Conservation (phyloP, 345 rosid species). For the Citropsis articulata region DNA sequence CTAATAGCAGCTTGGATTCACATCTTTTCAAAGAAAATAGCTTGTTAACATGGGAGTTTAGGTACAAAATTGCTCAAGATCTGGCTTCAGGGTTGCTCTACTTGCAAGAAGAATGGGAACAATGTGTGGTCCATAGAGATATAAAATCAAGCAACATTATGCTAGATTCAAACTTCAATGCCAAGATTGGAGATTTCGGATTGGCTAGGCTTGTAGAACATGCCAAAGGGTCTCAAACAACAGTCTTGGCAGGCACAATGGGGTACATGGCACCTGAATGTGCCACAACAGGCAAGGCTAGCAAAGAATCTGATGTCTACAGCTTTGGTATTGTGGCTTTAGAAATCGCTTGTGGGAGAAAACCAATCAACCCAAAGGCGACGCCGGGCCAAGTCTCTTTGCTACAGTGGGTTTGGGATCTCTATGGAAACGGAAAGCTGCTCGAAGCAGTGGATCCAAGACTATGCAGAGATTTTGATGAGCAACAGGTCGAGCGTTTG, state of each 20-base stretch:
- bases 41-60: constrained; percentile 15
- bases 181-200: constrained; percentile 24
- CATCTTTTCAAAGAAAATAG: constrained; percentile 12
- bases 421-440: constrained; percentile 6
- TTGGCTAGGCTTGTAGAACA: constrained; percentile 16
- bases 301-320: constrained; percentile 33
- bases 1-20: constrained; percentile 18
- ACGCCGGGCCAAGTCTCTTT: not conserved
- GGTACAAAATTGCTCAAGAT: constrained; percentile 14
- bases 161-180: constrained; percentile 19
- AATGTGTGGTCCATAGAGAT: constrained; percentile 21
- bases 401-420: constrained; percentile 11
- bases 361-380: not conserved
- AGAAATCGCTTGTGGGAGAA: constrained; percentile 30
- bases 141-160: constrained; percentile 23
- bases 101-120: constrained; percentile 20
- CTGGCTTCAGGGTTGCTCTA: constrained; percentile 20
- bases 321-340: constrained; percentile 37
- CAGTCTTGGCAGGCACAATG: constrained; percentile 19
- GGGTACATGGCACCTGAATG: constrained; percentile 23
- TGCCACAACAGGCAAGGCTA: constrained; percentile 14
- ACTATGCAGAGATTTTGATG: not conserved
- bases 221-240: constrained; percentile 11
- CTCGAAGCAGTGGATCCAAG: constrained; percentile 5
- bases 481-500: constrained; percentile 2